Conservation (phyloP, 129 eudicot genomes). For the Chrysanthemum seticuspe region DNA sequence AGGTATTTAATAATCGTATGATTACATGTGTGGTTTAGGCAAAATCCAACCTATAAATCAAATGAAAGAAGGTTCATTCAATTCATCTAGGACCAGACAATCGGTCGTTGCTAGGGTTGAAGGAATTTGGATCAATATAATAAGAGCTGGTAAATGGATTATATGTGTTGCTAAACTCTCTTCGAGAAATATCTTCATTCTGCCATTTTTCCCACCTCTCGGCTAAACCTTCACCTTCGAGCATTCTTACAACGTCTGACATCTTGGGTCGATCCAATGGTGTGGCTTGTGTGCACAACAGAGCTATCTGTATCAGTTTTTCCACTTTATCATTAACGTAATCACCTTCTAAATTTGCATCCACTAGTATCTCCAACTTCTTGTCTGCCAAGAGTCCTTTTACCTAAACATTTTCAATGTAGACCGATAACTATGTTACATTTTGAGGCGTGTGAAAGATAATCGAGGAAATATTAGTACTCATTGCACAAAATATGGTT, state of each 20-base stretch:
- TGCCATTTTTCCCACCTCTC: slow-evolving; percentile 61
- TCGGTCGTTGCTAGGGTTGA: slow-evolving; percentile 2
- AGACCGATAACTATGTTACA: not conserved
- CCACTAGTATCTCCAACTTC: slow-evolving; percentile 32
- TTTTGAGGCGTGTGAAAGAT: not conserved
- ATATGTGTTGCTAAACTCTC: not conserved
- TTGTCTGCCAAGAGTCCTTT: slow-evolving; percentile 59
- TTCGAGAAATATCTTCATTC: not conserved
- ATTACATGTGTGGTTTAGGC: no score
- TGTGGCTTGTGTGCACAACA: slow-evolving; percentile 65
- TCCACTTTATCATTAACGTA: slow-evolving; percentile 62
- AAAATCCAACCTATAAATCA: not conserved
- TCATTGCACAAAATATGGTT: no score
- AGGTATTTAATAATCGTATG: no score
- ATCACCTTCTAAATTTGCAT: slow-evolving; percentile 53
- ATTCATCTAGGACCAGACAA: slow-evolving; percentile 13
- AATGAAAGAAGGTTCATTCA: not conserved
- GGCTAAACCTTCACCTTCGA: slow-evolving; percentile 83
- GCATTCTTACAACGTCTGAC: slow-evolving; percentile 93
- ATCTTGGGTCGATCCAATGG: slow-evolving; percentile 72
- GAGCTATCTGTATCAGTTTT: slow-evolving; percentile 64
- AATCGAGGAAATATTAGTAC: no score
- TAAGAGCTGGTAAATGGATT: not conserved
- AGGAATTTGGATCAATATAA: not conserved
- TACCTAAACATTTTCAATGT: slow-evolving; percentile 38